Evolutionary conservation across 306 rosid genomes (phyloP).

Genomic region (Vigna trinervia): DNA sequence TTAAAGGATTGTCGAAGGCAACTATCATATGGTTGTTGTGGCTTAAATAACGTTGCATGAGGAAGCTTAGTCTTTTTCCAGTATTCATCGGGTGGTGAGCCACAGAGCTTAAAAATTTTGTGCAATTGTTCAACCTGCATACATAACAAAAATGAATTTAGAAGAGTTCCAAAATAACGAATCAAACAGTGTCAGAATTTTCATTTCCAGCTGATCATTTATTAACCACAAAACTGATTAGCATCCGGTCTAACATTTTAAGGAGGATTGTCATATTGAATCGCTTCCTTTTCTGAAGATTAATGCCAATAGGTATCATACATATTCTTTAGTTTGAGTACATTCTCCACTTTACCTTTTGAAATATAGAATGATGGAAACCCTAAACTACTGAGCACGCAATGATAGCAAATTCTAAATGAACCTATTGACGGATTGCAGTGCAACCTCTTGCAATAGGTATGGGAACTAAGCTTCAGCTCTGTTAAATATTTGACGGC

Average conservation of each 20-base stretch:
- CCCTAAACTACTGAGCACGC: constrained; percentile 3
- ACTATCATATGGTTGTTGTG: constrained; percentile 83
- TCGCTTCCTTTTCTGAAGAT: neutral
- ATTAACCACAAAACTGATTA: constrained; percentile 22
- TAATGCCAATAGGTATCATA: constrained; percentile 10
- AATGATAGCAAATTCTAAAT: constrained; percentile 8
- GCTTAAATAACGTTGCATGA: constrained; percentile 82
- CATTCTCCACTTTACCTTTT: constrained; percentile 21
- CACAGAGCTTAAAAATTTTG: constrained; percentile 97
- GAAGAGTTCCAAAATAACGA: constrained; percentile 34
- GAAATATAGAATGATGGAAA: neutral
- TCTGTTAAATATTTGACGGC: constrained; percentile 20
- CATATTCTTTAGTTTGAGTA: constrained; percentile 14
- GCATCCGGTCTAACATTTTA: constrained; percentile 18
- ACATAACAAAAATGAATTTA: constrained; percentile 26
- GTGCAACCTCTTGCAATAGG: constrained; percentile 2
- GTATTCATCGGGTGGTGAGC: constrained; percentile 93
- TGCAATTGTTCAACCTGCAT: constrained; percentile 89
- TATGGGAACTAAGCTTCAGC: neutral
- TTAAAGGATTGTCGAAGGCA: constrained; percentile 72
- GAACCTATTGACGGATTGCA: constrained; percentile 1
- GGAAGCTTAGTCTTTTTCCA: constrained; percentile 91
- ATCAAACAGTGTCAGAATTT: constrained; percentile 35
- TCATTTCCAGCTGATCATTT: constrained; percentile 15
- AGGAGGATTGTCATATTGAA: constrained; percentile 2